A percentile compares a stretch with the other conserved stretches of the same genome.
Evolutionary conservation across 495 filamentous ascomycete species (phyloP).

Genomic region (Hypomontagnella monticulosa): DNA sequence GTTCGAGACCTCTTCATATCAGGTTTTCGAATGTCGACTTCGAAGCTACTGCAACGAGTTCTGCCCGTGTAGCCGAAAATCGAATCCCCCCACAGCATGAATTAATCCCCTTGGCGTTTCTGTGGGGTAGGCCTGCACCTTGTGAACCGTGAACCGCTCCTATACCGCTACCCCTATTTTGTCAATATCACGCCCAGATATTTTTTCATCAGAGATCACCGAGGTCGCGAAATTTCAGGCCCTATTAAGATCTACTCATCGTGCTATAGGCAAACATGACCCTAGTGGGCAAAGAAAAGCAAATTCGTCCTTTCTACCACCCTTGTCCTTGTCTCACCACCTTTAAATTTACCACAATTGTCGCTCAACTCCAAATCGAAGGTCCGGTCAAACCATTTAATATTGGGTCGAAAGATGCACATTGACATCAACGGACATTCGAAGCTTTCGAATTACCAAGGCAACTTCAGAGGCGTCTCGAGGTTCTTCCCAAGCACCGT

Average conservation of each 20-base stretch:
- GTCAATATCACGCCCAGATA: not conserved
- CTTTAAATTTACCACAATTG: conserved; percentile 8
- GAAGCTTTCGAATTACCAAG: conserved; percentile 63
- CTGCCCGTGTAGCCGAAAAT: conserved; percentile 22
- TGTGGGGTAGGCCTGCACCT: conserved; percentile 34
- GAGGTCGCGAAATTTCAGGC: conserved; percentile 5
- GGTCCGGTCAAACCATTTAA: not conserved
- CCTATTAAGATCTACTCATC: conserved; percentile 35
- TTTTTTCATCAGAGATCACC: conserved; percentile 15
- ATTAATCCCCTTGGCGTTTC: conserved; percentile 30
- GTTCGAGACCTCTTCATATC: not conserved
- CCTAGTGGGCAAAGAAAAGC: not conserved
- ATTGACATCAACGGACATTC: conserved; percentile 10
- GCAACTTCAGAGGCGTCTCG: conserved; percentile 71
- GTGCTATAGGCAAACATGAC: not conserved
- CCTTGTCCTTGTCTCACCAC: not conserved
- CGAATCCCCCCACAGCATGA: conserved; percentile 17
- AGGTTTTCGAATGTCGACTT: not conserved
- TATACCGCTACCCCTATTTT: conserved; percentile 22
- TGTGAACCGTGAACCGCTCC: conserved; percentile 11
- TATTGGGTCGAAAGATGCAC: conserved; percentile 3
- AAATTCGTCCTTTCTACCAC: not conserved
- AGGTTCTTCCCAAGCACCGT: conserved; percentile 67
- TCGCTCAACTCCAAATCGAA: conserved; percentile 8
- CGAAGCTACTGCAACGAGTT: not conserved